Evolutionary conservation across 305 asterid genomes (phyloP), one percentile per base, ranked within the genome.

Genomic region (Plantago lanceolata): DNA sequence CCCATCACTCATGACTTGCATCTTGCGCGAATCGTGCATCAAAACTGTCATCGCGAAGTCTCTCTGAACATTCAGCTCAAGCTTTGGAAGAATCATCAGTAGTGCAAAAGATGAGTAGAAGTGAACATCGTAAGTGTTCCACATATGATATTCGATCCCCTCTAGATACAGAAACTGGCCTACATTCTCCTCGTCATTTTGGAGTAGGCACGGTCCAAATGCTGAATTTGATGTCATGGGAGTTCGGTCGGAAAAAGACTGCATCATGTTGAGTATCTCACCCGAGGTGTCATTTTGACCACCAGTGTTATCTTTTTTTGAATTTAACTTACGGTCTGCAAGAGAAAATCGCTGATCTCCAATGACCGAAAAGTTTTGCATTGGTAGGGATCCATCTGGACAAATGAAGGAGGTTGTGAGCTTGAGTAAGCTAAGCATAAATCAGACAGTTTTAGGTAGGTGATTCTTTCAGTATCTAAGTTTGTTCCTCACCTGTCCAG

Each of bases 101-200:
- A 84, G 65, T 13, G 93, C 85, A 29, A 82, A 88, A 4, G 96
- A 88, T 19, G 93, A 78, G 59, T 88, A 88, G 69, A 88, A 86
- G 74, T 88, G 96, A 75, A 86, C 93, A 63, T 86, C 96, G 51
- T 84, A 88, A 7, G 96, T 86, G 68, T 86, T 88, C 74, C 90
- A 82, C 92, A 84, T 82, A 78, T 79, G 85, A 76, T 88, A 88
- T 65, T 88, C 96, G 16, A 86, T 79, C 60, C 96, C 95, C 79
- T 88, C 96, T 4, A 84, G 84, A 60, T 88, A 88, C 31, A 88
- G 75, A 61, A 84, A 73, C 76, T 88, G 96, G 48, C 96, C 93
- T n/a, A 86, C 68, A 40, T 88, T 88, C 57, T 86, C 90, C 68
- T 88, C 96, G 48, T 76, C 83, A 9, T 68, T 56, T 63, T 68